These are phyloP conservation scores for Globisporangium middletonii DNA, from an alignment of 352 stramenopile genomes.

Conservation along the genomic window DNA sequence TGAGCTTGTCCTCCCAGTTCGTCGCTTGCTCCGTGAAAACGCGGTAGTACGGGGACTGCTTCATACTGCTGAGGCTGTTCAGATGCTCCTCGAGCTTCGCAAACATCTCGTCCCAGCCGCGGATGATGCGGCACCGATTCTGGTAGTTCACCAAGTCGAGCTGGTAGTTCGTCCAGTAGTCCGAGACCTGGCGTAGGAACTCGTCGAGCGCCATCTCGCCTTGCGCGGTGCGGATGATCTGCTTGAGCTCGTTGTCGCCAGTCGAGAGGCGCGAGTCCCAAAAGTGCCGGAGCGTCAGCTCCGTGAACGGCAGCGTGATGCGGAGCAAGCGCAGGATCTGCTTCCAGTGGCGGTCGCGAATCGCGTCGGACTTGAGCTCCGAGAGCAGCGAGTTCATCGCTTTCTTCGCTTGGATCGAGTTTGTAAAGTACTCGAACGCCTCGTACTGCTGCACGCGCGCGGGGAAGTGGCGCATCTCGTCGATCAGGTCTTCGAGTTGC, in stretches of 20 bases:
- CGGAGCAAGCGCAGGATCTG: constrained; percentile 93
- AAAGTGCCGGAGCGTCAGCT: constrained; percentile 96
- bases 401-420: constrained; percentile 93
- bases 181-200: constrained; percentile 94
- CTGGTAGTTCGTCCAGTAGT: constrained; percentile 89
- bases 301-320: constrained; percentile 89
- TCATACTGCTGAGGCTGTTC: constrained; percentile 98
- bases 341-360: constrained; percentile 99
- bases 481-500: constrained; percentile 95
- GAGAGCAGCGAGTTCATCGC: constrained; percentile 92
- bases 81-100: constrained; percentile 99
- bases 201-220: constrained; percentile 99
- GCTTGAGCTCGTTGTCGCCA: constrained; percentile 93
- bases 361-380: constrained; percentile 97
- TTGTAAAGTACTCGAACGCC: constrained; percentile 93
- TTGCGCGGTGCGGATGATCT: constrained; percentile 97
- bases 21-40: constrained; percentile 97
- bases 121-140: constrained; percentile 96
- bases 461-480: constrained; percentile 94
- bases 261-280: constrained; percentile 94
- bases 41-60: constrained; percentile 98
- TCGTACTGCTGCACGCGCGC: constrained; percentile 97
- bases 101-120: constrained; percentile 99
- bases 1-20: constrained; percentile 98
- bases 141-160: constrained; percentile 92